Base-by-base conservation (phyloP, 495 filamentous ascomycete genomes). In the Thermothielavioides terrestris region DNA sequence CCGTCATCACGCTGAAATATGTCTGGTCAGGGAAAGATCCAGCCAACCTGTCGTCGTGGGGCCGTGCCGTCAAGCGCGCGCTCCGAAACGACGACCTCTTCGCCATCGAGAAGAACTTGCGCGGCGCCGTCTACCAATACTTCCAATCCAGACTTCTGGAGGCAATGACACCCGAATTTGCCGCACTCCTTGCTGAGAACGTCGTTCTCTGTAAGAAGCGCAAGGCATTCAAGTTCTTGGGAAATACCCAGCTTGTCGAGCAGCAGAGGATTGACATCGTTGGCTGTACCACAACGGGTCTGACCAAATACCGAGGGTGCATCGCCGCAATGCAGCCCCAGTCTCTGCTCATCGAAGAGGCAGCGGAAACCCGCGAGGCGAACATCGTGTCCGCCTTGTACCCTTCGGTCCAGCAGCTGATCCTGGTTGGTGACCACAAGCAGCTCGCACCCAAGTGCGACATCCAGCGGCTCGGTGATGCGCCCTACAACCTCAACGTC, bases 261-360 rank as follows among this genome's bases (percentile, higher is more conserved):
- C 40, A 32, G 2, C 34, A 56, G 22, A 20, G 36, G 2, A 60
- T 73, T 23, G 61, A 74, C 34, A 62, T 77, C 27, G 61, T 78
- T 18, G 74, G 74, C n/a, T 75, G 74, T 42, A 78, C 74, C 0
- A 77, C 72, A 0, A 77, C 91, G 0, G 92, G 92, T 4, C 62
- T 96, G n/a, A 87, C 82, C 59, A 96, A 96, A 57, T 90, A 92
- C 53, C 79, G 91, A 15, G 80, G 70, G 2, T 68, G 94, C 0
- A 66, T 97, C 20, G 77, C 85, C 11, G 80, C 79, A 21, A 52
- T 94, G 15, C 70, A 78, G 25, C 89, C 92, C 0, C 77, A 65
- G 12, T 68, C 74, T 12, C 62, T 79, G 22, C 68, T 81, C 7
- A 75, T 79, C 34, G 77, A 81, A 59, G 78, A 81, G 52, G 78